phyloP scores from a whole-genome alignment of 2,329 filamentous ascomycete species.

The Samsoniella hepiali region DNA sequence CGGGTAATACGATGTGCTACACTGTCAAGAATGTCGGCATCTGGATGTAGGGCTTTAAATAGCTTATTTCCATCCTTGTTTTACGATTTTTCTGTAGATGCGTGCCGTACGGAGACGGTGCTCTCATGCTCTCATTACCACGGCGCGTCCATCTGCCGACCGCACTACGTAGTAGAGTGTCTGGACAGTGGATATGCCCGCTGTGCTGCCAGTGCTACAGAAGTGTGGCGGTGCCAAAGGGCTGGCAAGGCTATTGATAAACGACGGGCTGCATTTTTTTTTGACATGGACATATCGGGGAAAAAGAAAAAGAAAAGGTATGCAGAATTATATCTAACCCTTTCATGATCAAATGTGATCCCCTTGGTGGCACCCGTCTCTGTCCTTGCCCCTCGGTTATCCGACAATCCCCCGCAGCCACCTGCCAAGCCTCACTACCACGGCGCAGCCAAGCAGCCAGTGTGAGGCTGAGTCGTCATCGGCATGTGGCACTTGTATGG shows the following conservation, averaged over 20 bases:
- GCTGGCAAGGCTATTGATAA: no score
- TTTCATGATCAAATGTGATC: no score
- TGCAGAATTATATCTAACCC: no score
- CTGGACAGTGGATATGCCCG: background rate
- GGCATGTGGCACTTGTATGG: background rate
- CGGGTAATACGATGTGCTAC: background rate
- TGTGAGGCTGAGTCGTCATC: constrained; percentile 17
- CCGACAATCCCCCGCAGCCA: constrained; percentile 18
- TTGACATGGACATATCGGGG: no score
- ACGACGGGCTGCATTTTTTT: no score
- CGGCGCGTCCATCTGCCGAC: background rate
- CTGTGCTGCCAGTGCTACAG: no score
- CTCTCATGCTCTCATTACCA: no score
- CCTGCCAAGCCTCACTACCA: constrained; percentile 6
- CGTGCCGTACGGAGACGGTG: background rate
- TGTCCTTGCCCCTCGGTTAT: background rate
- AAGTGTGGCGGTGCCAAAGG: no score
- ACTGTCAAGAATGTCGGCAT: background rate
- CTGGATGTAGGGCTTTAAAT: background rate
- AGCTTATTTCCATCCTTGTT: constrained; percentile 7
- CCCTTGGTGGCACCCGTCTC: no score
- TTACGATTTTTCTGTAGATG: background rate
- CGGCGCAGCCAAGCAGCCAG: constrained; percentile 1
- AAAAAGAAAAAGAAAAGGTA: no score
- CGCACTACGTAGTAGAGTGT: background rate